These are phyloP conservation scores for Solanum chiquidenum DNA, from an alignment of 257 asterid species.

Conservation along the genomic window DNA sequence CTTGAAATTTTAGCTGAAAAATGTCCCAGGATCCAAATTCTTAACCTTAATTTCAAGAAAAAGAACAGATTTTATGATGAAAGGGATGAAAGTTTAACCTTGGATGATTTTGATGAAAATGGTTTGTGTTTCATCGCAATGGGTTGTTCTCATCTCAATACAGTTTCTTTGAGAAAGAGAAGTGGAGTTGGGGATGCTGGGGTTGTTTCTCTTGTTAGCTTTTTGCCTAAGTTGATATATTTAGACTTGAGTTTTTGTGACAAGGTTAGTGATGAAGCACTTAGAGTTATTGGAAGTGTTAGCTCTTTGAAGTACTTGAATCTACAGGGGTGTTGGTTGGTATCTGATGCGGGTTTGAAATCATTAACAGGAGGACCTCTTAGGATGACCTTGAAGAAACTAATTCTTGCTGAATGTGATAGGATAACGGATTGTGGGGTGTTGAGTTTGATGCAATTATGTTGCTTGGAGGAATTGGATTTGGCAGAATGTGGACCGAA, in stretches of 20 bases:
- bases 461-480: conserved; percentile 11
- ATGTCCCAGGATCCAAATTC: conserved; percentile 14
- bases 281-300: conserved; percentile 9
- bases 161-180: conserved; percentile 11
- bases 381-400: background rate
- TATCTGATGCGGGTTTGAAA: conserved; percentile 13
- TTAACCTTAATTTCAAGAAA: conserved; percentile 12
- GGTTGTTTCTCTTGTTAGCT: conserved; percentile 4
- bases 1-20: conserved; percentile 10
- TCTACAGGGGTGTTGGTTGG: conserved; percentile 15
- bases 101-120: conserved; percentile 6
- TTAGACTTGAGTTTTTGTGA: conserved; percentile 19
- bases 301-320: conserved; percentile 7
- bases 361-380: conserved; percentile 4
- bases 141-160: conserved; percentile 1
- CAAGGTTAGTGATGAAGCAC: conserved; percentile 11
- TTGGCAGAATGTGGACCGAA: conserved; percentile 16
- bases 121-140: conserved; percentile 8
- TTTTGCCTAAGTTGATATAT: conserved; percentile 6
- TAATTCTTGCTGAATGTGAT: conserved; percentile 25
- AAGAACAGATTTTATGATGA: background rate
- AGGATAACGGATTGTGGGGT: conserved; percentile 12
- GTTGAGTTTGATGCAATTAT: conserved; percentile 7
- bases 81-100: background rate
- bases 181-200: conserved; percentile 8